Evolutionary conservation across 371 early-diverging fungal genomes (phyloP), one percentile per base, ranked within the genome.

Genomic region (Syncephalis fuscata): DNA sequence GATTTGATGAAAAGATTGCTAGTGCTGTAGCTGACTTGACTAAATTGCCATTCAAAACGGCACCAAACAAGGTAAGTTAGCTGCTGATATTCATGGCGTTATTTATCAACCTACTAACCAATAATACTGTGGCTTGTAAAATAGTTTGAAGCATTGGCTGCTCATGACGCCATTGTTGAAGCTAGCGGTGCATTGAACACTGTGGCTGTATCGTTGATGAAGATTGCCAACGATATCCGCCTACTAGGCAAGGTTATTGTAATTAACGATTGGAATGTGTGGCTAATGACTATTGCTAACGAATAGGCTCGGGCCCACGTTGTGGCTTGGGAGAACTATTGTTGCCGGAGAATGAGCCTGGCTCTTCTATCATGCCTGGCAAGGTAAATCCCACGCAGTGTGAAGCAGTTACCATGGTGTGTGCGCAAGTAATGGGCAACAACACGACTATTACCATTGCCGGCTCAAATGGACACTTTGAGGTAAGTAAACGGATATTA

Each of bases 331-430:
- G 92, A 44, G 96, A 95, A 67, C 69, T 95, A 45, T 64, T 62
- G 51, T 71, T 95, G 52, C 94, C 94, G 41, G 94, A 91, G 65
- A 95, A 94, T 64, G 96, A 95, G 63, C 96, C 96, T 39, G 96
- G 96, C 45, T 89, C 90, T 32, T 92, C 92, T 27, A 95, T 95
- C 63, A 94, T 94, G 95, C 95, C 95, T 39, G 96, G 96, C 47
- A 95, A 95, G 73, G 85, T 88, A 48, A 95, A 95, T 63, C 94
- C 96, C 40, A 95, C 96, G 22, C 94, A 94, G 64, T 92, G 92
- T 66, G 96, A 95, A 66, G 92, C 96, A 39, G 73, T 95, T 78
- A 95, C 95, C 23, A 95, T 95, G 96, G 88, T 93, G 22, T 92
- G 92, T 64, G 81, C 93, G 39, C 96, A 95, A 61, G 89, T 93